These are phyloP conservation scores for Dictyostelium citrinum DNA, from an alignment of 78 protist species.

Conservation along the genomic window DNA sequence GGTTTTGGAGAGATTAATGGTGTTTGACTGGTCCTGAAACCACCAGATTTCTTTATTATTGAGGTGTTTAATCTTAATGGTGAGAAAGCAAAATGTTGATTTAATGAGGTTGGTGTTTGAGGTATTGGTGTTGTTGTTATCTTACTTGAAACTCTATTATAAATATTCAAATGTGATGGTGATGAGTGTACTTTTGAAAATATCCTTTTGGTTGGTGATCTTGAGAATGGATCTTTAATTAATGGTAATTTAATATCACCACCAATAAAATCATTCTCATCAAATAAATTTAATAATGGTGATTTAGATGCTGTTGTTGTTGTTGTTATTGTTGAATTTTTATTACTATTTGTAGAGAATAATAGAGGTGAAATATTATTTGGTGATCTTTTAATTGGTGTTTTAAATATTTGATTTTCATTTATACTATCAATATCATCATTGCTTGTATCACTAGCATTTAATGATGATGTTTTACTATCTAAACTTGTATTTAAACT, in stretches of 20 bases:
- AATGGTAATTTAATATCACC: neutral
- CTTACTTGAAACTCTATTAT: neutral
- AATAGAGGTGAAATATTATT: neutral
- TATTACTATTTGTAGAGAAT: neutral
- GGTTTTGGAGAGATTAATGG: constrained; percentile 28
- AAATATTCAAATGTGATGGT: constrained; percentile 29
- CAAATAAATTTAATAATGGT: neutral
- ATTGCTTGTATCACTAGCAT: neutral
- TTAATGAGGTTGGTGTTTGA: neutral
- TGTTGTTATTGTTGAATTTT: neutral
- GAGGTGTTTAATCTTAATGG: neutral
- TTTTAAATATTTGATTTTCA: neutral
- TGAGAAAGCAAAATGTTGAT: neutral
- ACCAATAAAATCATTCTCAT: neutral
- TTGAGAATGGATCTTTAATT: constrained; percentile 71
- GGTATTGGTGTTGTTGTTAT: neutral
- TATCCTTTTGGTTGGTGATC: constrained; percentile 35
- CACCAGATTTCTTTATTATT: neutral
- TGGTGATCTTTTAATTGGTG: neutral
- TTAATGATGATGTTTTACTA: neutral
- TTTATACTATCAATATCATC: neutral
- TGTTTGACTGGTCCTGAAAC: neutral
- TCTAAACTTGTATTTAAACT: neutral
- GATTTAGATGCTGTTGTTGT: neutral
- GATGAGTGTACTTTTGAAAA: constrained; percentile 9